Evolutionary conservation across 1,284 basidiomycete genomes (phyloP).

Genomic region (Puccinia hordei): DNA sequence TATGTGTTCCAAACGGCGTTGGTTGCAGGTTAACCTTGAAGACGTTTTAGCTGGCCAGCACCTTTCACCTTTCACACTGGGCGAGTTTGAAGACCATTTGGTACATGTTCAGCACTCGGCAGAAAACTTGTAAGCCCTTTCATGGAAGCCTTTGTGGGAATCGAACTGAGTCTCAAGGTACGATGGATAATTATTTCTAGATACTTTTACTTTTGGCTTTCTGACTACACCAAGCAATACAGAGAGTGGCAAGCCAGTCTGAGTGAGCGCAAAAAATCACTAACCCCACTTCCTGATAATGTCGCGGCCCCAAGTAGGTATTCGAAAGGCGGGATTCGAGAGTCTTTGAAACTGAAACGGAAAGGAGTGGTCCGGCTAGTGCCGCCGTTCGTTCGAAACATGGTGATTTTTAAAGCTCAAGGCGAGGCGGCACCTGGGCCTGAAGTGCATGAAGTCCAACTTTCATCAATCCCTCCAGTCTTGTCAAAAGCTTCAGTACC

Average conservation of each 20-base stretch:
- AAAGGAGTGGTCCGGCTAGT: not conserved
- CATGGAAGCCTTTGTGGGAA: not conserved
- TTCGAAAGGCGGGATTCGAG: not conserved
- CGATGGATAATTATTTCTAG: not conserved
- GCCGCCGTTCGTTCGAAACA: conserved; percentile 6
- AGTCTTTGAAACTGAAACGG: not conserved
- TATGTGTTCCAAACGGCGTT: not conserved
- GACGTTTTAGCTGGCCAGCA: conserved; percentile 30
- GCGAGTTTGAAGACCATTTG: conserved; percentile 40
- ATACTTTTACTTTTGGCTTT: conserved; percentile 43
- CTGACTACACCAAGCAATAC: conserved; percentile 42
- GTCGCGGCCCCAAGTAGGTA: not conserved
- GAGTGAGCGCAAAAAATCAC: not conserved
- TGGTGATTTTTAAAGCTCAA: not conserved
- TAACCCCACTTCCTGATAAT: not conserved
- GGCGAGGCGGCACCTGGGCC: not conserved
- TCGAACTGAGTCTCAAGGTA: not conserved
- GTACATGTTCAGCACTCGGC: conserved; percentile 35
- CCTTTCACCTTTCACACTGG: conserved; percentile 30
- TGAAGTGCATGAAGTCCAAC: not conserved
- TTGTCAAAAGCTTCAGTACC: not conserved
- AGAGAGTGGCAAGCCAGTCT: conserved; percentile 36
- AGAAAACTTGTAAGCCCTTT: conserved; percentile 41
- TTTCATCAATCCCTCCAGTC: not conserved
- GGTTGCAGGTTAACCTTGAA: conserved; percentile 26